These are phyloP conservation scores for Geotrichum phurueaensis DNA, from an alignment of 1,139 yeast species.

Conservation along the genomic window DNA sequence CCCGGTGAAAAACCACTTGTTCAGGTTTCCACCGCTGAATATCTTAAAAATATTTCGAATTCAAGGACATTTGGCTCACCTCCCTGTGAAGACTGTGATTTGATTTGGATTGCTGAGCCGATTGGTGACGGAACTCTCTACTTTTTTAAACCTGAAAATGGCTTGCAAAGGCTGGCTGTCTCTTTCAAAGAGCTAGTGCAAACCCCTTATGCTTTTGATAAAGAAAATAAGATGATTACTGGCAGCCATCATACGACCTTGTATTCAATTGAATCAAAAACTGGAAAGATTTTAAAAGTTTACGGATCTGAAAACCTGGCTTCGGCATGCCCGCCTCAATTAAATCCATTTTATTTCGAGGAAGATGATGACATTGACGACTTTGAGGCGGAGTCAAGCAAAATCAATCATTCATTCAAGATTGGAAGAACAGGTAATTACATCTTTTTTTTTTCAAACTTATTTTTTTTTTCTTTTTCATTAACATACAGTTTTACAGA, in stretches of 20 bases:
- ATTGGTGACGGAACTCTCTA: slow-evolving; percentile 79
- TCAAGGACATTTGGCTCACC: neutral
- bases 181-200: slow-evolving; percentile 73
- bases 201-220: slow-evolving; percentile 62
- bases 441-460: neutral
- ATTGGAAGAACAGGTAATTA: slow-evolving; percentile 35
- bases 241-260: slow-evolving; percentile 76
- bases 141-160: slow-evolving; percentile 71
- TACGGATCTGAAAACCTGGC: slow-evolving; percentile 46
- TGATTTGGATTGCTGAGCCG: slow-evolving; percentile 87
- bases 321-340: slow-evolving; percentile 26
- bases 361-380: slow-evolving; percentile 22
- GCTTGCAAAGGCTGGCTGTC: slow-evolving; percentile 77
- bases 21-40: slow-evolving; percentile 23
- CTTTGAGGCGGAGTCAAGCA: slow-evolving; percentile 19
- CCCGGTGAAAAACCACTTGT: slow-evolving; percentile 41
- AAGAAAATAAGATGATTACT: slow-evolving; percentile 85
- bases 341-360: slow-evolving; percentile 17
- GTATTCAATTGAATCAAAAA: slow-evolving; percentile 63
- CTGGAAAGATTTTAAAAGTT: slow-evolving; percentile 70
- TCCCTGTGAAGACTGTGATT: slow-evolving; percentile 30
- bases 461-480: neutral
- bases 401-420: slow-evolving; percentile 30
- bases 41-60: slow-evolving; percentile 1
- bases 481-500: slow-evolving; percentile 29